Percentiles rank a stretch among this genome's conserved stretches.
Conservation (phyloP, 73 alveolate species). For the Tetrahymena malaccensis region DNA sequence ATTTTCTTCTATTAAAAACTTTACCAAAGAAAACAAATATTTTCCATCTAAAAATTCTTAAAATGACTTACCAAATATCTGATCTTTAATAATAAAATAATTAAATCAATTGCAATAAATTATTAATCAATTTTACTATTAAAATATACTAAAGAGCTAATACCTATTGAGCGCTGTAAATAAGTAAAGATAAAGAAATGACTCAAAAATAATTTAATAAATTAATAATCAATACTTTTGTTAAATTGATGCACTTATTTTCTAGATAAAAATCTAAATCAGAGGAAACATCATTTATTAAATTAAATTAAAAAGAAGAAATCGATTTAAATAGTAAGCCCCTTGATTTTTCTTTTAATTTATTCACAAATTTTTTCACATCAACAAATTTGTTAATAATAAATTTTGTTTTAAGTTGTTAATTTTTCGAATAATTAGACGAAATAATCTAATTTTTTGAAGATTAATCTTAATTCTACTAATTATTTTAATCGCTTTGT, state of each 20-base stretch:
- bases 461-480: not conserved
- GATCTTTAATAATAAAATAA: not conserved
- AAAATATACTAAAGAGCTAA: too few species aligned
- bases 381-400: not conserved
- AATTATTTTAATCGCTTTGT: not conserved
- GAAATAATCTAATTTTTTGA: not conserved
- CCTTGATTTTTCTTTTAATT: not conserved
- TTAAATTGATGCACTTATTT: not conserved
- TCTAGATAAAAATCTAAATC: not conserved
- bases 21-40: not conserved
- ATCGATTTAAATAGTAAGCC: not conserved
- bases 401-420: not conserved
- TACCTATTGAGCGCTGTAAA: too few species aligned
- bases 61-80: not conserved
- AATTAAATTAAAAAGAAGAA: not conserved
- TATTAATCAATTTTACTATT: too few species aligned
- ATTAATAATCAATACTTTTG: not conserved
- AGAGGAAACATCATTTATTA: not conserved
- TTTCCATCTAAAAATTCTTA: not conserved
- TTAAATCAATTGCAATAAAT: too few species aligned
- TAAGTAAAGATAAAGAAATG: too few species aligned
- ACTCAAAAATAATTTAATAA: too few species aligned
- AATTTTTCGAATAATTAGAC: not conserved
- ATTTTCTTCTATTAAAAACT: not conserved
- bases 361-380: not conserved